These are phyloP conservation scores for Termitomyces sp. DNA, from an alignment of 768 basidiomycete genomes.

Conservation along the genomic window DNA sequence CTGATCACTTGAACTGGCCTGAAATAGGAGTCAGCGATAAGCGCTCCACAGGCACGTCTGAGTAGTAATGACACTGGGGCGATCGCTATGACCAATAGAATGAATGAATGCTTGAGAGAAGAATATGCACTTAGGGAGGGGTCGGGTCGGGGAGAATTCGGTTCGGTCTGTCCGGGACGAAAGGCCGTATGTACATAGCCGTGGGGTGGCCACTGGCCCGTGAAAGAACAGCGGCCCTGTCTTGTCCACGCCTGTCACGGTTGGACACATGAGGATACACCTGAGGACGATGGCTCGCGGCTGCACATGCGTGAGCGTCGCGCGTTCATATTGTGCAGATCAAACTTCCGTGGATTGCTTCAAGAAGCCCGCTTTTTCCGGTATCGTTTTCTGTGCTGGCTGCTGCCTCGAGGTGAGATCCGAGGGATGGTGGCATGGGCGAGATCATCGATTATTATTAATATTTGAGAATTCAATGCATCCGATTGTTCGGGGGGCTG, in stretches of 20 bases:
- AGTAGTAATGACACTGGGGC: neutral
- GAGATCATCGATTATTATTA: too few species aligned
- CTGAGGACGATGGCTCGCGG: neutral
- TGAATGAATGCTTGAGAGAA: neutral
- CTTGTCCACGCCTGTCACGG: too few species aligned
- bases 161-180: neutral
- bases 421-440: neutral
- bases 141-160: too few species aligned
- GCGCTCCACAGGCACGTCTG: too few species aligned
- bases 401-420: constrained; percentile 1
- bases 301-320: neutral
- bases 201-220: too few species aligned
- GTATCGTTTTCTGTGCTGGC: neutral
- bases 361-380: constrained; percentile 5
- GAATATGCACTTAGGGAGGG: too few species aligned
- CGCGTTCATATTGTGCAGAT: constrained; percentile 1
- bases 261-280: neutral
- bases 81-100: neutral
- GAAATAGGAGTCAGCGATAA: neutral
- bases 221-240: too few species aligned
- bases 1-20: neutral
- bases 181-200: too few species aligned
- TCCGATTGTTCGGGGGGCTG: too few species aligned
- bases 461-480: too few species aligned
- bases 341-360: constrained; percentile 8